These are phyloP conservation scores for Tremellales sp. DNA, from an alignment of 1,284 basidiomycete genomes.

Conservation along the genomic window DNA sequence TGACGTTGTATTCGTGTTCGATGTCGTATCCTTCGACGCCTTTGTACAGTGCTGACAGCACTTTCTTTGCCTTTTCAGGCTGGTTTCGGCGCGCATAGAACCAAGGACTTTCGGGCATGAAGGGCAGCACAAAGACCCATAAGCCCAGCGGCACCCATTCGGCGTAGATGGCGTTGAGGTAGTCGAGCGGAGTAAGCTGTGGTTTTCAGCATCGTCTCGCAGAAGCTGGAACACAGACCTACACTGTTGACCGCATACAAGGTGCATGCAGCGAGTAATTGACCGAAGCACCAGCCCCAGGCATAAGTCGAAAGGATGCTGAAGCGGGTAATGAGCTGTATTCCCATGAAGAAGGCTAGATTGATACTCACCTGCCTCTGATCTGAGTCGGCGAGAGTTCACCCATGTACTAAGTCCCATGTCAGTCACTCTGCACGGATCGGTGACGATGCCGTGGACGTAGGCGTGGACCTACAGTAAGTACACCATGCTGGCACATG, in stretches of 20 bases:
- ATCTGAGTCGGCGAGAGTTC: slow-evolving; percentile 25
- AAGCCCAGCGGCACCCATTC: slow-evolving; percentile 9
- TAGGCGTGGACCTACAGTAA: not conserved
- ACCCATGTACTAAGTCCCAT: slow-evolving; percentile 18
- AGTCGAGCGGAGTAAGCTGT: slow-evolving; percentile 4
- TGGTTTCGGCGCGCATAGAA: slow-evolving; percentile 6
- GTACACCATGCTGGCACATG: slow-evolving; percentile 6
- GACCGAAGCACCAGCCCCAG: slow-evolving; percentile 17
- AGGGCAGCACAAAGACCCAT: slow-evolving; percentile 3
- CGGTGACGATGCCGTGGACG: no score
- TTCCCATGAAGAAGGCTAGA: no score
- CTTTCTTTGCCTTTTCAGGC: slow-evolving; percentile 10
- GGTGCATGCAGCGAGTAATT: slow-evolving; percentile 12
- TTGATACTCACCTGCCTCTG: slow-evolving; percentile 23
- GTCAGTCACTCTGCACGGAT: not conserved
- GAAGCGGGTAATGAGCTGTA: no score
- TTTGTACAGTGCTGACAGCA: slow-evolving; percentile 6
- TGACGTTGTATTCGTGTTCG: slow-evolving; percentile 9
- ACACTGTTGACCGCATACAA: slow-evolving; percentile 11
- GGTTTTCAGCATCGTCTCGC: not conserved
- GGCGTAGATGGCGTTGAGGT: slow-evolving; percentile 7
- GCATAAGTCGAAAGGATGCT: slow-evolving; percentile 22
- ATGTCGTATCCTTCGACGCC: slow-evolving; percentile 10
- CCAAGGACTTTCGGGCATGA: slow-evolving; percentile 14
- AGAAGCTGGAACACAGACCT: no score